These are phyloP conservation scores for Neltuma alba DNA, from an alignment of 306 rosid genomes.

Conservation along the genomic window DNA sequence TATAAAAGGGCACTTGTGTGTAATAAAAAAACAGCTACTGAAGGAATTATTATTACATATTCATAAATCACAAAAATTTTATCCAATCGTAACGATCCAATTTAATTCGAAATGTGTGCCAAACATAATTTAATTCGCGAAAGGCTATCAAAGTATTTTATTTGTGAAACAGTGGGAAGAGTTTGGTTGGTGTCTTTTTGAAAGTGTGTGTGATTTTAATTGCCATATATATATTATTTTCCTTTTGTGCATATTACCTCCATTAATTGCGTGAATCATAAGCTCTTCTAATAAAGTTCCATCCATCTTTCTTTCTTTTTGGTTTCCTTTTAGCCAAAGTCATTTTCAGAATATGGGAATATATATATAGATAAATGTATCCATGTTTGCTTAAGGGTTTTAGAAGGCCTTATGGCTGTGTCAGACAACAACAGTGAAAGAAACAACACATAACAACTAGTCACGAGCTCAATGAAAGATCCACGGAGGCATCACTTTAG, in stretches of 20 bases:
- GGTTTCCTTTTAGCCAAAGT: slow-evolving; percentile 3
- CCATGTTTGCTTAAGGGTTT: slow-evolving; percentile 25
- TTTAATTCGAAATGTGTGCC: background rate
- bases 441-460: background rate
- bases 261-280: slow-evolving; percentile 24
- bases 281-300: slow-evolving; percentile 27
- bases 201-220: background rate
- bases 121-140: background rate
- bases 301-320: background rate
- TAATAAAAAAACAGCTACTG: no score
- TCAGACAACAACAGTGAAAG: slow-evolving; percentile 34
- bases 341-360: slow-evolving; percentile 23
- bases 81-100: background rate
- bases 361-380: background rate
- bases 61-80: background rate
- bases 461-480: background rate
- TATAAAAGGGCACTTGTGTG: no score
- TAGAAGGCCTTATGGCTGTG: background rate
- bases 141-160: background rate
- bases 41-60: background rate
- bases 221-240: background rate
- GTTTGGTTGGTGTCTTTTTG: background rate
- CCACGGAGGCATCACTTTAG: background rate
- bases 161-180: background rate
- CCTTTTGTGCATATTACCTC: background rate